Base-by-base conservation (phyloP, 768 basidiomycete genomes). In the Lentinula boryana region DNA sequence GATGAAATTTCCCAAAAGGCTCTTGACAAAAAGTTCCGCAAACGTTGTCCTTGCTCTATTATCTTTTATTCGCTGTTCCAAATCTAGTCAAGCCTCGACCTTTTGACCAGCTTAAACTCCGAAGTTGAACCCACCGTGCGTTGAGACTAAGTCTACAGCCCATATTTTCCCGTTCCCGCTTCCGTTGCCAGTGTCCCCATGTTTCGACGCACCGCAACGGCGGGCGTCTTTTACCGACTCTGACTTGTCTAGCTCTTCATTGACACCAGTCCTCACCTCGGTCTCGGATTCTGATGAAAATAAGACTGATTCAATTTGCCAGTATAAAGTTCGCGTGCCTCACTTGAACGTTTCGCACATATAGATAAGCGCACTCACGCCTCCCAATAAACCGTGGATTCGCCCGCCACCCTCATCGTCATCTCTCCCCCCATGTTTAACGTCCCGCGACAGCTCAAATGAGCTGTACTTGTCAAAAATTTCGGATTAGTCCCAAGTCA, bases 381-480 rank as follows among this genome's bases (percentile, higher is more conserved):
- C 23, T 50, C 50, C n/a, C 9, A 15, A 9, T 12, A 48, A 8
- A 48, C 10, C 46, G 46, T 48, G 46, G 46, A 48, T 48, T 21
- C 31, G 15, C 48, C 21, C 31, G 31, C 48, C 31, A 52, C 31
- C 50, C 15, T 35, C 50, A n/a, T 33, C 18, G 3, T 50, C 31
- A 15, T 18, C 13, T 35, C 50, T 52, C 13, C 32, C 16, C 10
- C 50, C 12, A 48, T 1, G n/a, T 13, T 52, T 15, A 35, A 35
- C 31, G 15, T 52, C 50, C 50, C 50, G 53, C 53, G 53, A 54
- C 53, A 54, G 53, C 35, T 54, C 18, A n/a, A 38, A 54, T 38
- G 36, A 40, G 33, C 53, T 21, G 35, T 38, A 4, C 35, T 54
- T 54, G 53, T 54, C 35, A 54, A 36, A 23, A 18, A 5, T 38